A percentile compares a stretch with the other conserved stretches of the same genome.
Evolutionary conservation across 495 filamentous ascomycete species (phyloP).

Genomic region (Podospora appendiculata): DNA sequence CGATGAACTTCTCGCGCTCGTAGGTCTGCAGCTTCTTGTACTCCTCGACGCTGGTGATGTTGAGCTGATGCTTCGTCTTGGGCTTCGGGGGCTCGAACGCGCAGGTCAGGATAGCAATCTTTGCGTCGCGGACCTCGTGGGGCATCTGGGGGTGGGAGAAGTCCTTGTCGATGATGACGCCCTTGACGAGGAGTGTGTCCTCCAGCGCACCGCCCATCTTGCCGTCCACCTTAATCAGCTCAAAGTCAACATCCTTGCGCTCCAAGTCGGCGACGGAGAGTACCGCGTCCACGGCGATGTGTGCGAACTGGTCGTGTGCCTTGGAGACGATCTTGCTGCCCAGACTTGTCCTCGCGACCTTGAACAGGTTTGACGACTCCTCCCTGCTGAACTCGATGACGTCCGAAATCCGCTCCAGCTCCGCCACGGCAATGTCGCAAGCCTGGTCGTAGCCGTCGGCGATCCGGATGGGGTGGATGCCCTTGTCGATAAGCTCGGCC

Average conservation of each 20-base stretch:
- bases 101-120: slow-evolving; percentile 94
- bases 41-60: slow-evolving; percentile 95
- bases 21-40: slow-evolving; percentile 96
- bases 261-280: slow-evolving; percentile 94
- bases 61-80: slow-evolving; percentile 99
- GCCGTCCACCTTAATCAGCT: slow-evolving; percentile 98
- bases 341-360: slow-evolving; percentile 92
- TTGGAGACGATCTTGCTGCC: slow-evolving; percentile 99
- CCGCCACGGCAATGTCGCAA: slow-evolving; percentile 88
- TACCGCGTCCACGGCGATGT: slow-evolving; percentile 95
- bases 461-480: slow-evolving; percentile 96
- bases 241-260: slow-evolving; percentile 96
- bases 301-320: slow-evolving; percentile 94
- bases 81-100: slow-evolving; percentile 99
- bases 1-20: slow-evolving; percentile 89
- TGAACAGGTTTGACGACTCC: slow-evolving; percentile 72
- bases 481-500: slow-evolving; percentile 98
- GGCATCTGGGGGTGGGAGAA: slow-evolving; percentile 99
- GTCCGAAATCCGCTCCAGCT: slow-evolving; percentile 91
- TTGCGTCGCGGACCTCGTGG: slow-evolving; percentile 83
- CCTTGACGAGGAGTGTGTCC: slow-evolving; percentile 89
- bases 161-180: slow-evolving; percentile 98
- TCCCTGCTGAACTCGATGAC: slow-evolving; percentile 74
- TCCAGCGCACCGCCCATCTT: slow-evolving; percentile 96
- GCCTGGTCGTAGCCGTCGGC: slow-evolving; percentile 96